These are phyloP conservation scores for Schizophyllum amplum DNA, from an alignment of 1,284 basidiomycete species.

Conservation along the genomic window DNA sequence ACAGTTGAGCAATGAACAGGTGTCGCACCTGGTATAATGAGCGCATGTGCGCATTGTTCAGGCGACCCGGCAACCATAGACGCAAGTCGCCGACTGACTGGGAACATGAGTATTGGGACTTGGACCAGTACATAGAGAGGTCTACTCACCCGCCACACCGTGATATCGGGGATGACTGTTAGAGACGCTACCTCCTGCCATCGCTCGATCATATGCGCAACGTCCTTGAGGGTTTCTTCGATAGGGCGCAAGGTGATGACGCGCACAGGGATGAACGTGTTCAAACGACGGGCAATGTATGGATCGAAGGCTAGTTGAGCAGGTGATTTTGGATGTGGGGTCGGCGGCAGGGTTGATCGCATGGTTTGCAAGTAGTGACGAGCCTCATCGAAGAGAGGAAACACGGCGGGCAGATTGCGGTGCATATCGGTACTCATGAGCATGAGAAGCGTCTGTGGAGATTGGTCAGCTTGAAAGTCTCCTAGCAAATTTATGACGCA, in stretches of 20 bases:
- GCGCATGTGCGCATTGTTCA: constrained; percentile 45
- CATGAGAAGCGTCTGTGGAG: constrained; percentile 37
- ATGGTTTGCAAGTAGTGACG: constrained; percentile 35
- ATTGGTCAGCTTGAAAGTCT: background rate
- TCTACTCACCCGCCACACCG: constrained; percentile 62
- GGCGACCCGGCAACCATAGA: constrained; percentile 34
- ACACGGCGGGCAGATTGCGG: constrained; percentile 26
- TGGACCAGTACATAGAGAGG: too few relatives aligned
- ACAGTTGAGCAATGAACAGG: background rate
- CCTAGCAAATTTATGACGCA: constrained; percentile 16
- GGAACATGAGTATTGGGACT: background rate
- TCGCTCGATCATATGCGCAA: constrained; percentile 45
- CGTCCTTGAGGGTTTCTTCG: constrained; percentile 42
- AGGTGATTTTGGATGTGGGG: constrained; percentile 35
- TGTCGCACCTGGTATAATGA: constrained; percentile 47
- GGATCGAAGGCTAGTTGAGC: constrained; percentile 61
- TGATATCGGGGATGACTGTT: constrained; percentile 33
- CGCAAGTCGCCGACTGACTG: constrained; percentile 46
- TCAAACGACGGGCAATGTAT: constrained; percentile 58
- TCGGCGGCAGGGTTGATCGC: constrained; percentile 26
- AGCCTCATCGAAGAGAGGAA: constrained; percentile 30
- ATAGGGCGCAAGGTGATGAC: constrained; percentile 45
- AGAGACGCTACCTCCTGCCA: constrained; percentile 47
- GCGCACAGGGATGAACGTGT: constrained; percentile 68
- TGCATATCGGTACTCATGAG: constrained; percentile 38